Base-by-base conservation (phyloP, 768 basidiomycete species). In the Rhizopogon roseolus region DNA sequence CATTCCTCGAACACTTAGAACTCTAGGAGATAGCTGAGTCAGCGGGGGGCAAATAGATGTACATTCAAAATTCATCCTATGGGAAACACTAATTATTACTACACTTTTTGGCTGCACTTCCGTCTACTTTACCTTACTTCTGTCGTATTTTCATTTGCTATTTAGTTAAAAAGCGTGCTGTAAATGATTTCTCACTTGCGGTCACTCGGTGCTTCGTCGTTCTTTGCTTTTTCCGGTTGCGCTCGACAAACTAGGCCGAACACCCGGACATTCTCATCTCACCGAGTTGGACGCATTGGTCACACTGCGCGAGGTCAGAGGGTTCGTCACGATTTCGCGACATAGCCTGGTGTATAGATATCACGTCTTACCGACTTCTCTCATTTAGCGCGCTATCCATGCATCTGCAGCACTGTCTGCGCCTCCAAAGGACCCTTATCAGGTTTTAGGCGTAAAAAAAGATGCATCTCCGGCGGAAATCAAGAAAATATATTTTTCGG, bases 401-500 rank as follows among this genome's bases (percentile, higher is more conserved):
- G 76, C 85, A 6, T 84, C 92, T 25, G 63, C 76, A 22, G 71
- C 79, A 19, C 64, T 67, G 41, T 69, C 72, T 52, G 74, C 76
- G 27, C 78, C 81, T 7, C 66, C 80, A 16, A 95, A 90, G 70
- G 86, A 92, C 67, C 97, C 97, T 2, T 99, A 99, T 70, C 71
- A 87, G 29, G 86, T 92, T n/a, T 73, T 99, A 9, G 96, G 97
- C 25, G 87, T 98, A 7, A 79, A 79, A 62, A 84, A 84, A 61
- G 92, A 93, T 69, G 90, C 96, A 43, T 77, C 84, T 19, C 68
- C 84, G 27, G 81, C 87, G 19, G 93, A 98, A 60, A 98, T 99
- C 64, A 99, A 99, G 83, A 98, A 98, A 74, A 81, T 82, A 2
- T 99, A 99, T 72, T 99, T 98, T 71, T 79, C 90, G 66, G 96